Evolutionary conservation across 805 yeast species (phyloP).

Genomic region (Torulaspora gathmanii): DNA sequence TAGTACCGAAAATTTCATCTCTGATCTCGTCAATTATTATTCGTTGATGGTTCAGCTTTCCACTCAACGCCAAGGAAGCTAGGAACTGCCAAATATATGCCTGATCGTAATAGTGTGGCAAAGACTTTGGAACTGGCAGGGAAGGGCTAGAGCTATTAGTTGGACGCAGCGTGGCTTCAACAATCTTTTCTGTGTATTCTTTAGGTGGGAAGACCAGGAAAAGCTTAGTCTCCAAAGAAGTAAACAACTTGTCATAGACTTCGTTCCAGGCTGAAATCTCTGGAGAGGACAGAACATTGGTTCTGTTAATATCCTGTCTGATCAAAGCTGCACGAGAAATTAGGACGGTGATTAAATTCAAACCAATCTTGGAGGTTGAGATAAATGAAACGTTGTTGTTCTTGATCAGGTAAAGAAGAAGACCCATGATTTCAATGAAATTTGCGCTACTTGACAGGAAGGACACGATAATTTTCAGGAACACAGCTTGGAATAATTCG

Average conservation of each 20-base stretch:
- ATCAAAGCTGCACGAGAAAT: conserved; percentile 89
- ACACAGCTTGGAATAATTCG: conserved; percentile 74
- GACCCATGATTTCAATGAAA: conserved; percentile 71
- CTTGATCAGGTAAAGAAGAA: conserved; percentile 63
- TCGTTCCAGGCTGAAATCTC: conserved; percentile 59
- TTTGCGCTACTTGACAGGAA: conserved; percentile 72
- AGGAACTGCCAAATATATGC: conserved; percentile 94
- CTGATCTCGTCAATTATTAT: conserved; percentile 90
- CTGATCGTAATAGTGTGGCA: conserved; percentile 47
- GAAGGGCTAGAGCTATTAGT: conserved; percentile 11
- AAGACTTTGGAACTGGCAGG: conserved; percentile 28
- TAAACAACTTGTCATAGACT: conserved; percentile 77
- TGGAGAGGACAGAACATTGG: conserved; percentile 37
- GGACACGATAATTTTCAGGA: conserved; percentile 77
- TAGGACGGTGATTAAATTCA: conserved; percentile 81
- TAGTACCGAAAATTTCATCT: conserved; percentile 85
- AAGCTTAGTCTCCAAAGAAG: conserved; percentile 71
- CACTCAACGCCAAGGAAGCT: conserved; percentile 89
- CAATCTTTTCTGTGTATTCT: conserved; percentile 27
- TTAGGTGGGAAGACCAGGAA: conserved; percentile 77
- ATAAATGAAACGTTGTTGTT: conserved; percentile 60
- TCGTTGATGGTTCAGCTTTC: conserved; percentile 85
- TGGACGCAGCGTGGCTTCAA: conserved; percentile 10
- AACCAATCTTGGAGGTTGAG: conserved; percentile 67
- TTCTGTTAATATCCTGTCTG: conserved; percentile 65